Evolutionary conservation across 2,329 filamentous ascomycete genomes (phyloP).

Genomic region (Torrubiellomyces zombiae): DNA sequence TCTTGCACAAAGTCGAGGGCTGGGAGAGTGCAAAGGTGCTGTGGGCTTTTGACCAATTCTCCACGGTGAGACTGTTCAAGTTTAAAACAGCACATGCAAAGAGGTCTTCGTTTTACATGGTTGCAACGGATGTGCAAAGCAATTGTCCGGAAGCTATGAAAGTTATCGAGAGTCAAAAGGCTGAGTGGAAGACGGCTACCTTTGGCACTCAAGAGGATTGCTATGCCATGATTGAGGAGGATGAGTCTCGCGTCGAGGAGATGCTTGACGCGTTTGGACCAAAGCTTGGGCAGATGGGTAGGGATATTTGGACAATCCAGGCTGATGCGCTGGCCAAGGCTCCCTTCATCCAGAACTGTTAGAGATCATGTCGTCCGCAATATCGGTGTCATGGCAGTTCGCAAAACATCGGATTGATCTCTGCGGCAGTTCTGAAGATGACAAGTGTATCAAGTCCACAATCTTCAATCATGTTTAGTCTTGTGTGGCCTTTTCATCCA

Average conservation of each 20-base stretch:
- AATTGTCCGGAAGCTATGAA: constrained; percentile 12
- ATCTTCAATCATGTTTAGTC: too few species aligned
- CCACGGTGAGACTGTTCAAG: constrained; percentile 26
- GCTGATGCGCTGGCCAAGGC: constrained; percentile 13
- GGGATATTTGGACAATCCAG: constrained; percentile 18
- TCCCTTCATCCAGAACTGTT: constrained; percentile 11
- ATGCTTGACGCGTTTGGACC: constrained; percentile 20
- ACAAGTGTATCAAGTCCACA: too few species aligned
- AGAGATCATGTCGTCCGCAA: too few species aligned
- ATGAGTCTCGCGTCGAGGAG: constrained; percentile 3
- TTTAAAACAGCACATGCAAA: constrained; percentile 20
- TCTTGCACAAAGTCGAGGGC: constrained; percentile 30
- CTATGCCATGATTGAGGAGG: constrained; percentile 1
- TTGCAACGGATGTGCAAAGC: constrained; percentile 25
- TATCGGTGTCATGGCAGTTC: too few species aligned
- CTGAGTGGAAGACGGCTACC: constrained; percentile 20
- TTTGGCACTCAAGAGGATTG: constrained; percentile 16
- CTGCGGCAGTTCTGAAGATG: too few species aligned
- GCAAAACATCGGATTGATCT: too few species aligned
- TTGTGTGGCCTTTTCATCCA: too few species aligned
- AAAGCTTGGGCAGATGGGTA: constrained; percentile 13
- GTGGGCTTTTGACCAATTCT: constrained; percentile 22
- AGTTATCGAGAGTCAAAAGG: constrained; percentile 23
- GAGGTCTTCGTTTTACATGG: constrained; percentile 34
- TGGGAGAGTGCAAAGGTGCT: constrained; percentile 21